Evolutionary conservation across 2,329 filamentous ascomycete species (phyloP), one percentile per base, ranked within the genome.

Genomic region (Hymenoscyphus linearis): DNA sequence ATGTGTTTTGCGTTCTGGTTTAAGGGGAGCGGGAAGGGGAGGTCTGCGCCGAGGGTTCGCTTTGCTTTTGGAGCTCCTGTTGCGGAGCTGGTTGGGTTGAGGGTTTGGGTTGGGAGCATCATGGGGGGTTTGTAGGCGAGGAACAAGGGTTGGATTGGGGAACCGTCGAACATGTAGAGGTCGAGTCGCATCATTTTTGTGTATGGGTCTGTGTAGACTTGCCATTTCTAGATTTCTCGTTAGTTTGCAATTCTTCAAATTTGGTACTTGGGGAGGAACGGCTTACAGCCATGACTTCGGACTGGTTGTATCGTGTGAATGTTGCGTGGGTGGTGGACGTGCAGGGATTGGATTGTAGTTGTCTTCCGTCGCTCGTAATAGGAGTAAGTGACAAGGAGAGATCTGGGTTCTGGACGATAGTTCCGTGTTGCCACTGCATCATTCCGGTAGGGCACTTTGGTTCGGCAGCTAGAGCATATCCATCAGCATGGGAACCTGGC

Each of bases 351-450:
- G 86, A 89, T 60, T 83, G 75, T 27, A 90, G 73, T 75, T 90
- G 86, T 60, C 88, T 80, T 18, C 88, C 88, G 70, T 91, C 88
- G 2, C 85, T 81, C 22, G 77, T 77, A 66, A 89, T 83, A 4
- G 88, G 87, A 5, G 74, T 79, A 56, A 90, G 75, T 5, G 74
- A 73, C 26, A 91, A 74, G 4, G 82, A 85, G 50, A 85, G 84
- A 68, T 88, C 82, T 22, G 75, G 68, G 52, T 79, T 76, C 66
- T 85, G 76, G 4, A 76, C 75, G 71, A 84, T 89, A 59, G 74
- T 83, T 50, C 88, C 88, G 71, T 91, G 88, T 71, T 91, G 88
- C 80, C 84, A 91, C 75, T 90, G 86, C 78, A 90, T 84, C 55
- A 90, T 81, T 9, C 82, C 85, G 59, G 79, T 78, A 1, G 86